Evolutionary conservation across 345 rosid genomes (phyloP).

Genomic region (Hypericum perforatum): DNA sequence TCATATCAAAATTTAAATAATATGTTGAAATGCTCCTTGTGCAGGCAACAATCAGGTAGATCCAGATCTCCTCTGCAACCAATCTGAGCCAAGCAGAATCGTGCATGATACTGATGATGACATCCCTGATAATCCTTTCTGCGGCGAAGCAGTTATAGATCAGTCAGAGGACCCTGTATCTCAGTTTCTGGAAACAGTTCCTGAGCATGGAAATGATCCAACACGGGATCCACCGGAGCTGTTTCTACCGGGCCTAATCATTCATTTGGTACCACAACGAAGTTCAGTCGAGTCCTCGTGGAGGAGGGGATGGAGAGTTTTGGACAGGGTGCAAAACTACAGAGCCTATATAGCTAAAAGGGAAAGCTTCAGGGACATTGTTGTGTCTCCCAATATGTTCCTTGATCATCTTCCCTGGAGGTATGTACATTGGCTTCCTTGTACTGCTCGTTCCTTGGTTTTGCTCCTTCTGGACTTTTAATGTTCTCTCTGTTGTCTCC

Average conservation of each 20-base stretch:
- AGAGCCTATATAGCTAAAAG: slow-evolving; percentile 58
- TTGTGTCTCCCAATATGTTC: slow-evolving; percentile 81
- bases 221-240: slow-evolving; percentile 42
- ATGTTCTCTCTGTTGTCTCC: slow-evolving; percentile 2
- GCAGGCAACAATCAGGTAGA: slow-evolving; percentile 19
- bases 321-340: slow-evolving; percentile 26
- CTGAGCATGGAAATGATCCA: slow-evolving; percentile 25
- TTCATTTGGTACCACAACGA: slow-evolving; percentile 57
- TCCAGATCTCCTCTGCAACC: slow-evolving; percentile 20
- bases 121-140: slow-evolving; percentile 25
- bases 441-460: background rate
- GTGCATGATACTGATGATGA: slow-evolving; percentile 11
- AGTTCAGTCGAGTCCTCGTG: slow-evolving; percentile 29
- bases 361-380: slow-evolving; percentile 58
- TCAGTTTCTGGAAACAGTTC: slow-evolving; percentile 52
- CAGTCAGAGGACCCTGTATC: slow-evolving; percentile 41
- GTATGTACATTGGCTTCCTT: slow-evolving; percentile 19
- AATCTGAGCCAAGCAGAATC: slow-evolving; percentile 13
- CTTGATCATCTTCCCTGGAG: slow-evolving; percentile 97
- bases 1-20: background rate
- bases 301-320: slow-evolving; percentile 57
- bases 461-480: background rate
- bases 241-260: slow-evolving; percentile 66
- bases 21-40: slow-evolving; percentile 7
- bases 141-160: slow-evolving; percentile 5